Percentiles rank a stretch among this genome's conserved stretches.
Conservation (phyloP, 2,329 filamentous ascomycete genomes). For the Penicillium sp. region DNA sequence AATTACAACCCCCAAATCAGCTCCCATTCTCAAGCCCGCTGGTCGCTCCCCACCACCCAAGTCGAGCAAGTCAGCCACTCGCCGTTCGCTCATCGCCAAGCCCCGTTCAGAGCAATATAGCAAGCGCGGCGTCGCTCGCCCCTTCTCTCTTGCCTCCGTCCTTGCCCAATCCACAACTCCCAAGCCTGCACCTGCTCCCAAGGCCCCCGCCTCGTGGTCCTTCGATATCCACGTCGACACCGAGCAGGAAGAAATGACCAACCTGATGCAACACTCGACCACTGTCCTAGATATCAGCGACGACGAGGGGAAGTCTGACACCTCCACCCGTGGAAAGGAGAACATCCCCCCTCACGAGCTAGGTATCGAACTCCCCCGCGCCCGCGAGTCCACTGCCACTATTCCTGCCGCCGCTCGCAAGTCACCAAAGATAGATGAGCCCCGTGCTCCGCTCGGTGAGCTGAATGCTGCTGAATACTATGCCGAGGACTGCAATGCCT, state of each 20-base stretch:
- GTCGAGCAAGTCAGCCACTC: conserved; percentile 66
- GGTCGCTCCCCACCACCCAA: conserved; percentile 77
- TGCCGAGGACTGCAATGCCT: conserved; percentile 63
- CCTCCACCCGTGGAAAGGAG: conserved; percentile 76
- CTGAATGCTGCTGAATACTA: conserved; percentile 69
- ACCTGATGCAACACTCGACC: conserved; percentile 87
- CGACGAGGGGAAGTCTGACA: conserved; percentile 65
- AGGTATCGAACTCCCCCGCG: conserved; percentile 61
- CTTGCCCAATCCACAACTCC: conserved; percentile 56
- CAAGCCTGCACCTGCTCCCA: conserved; percentile 54
- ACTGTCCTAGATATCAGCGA: conserved; percentile 84
- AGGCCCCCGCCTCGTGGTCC: conserved; percentile 62
- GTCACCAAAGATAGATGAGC: conserved; percentile 63
- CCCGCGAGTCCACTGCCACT: conserved; percentile 20
- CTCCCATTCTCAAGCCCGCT: conserved; percentile 66
- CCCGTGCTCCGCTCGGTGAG: conserved; percentile 66
- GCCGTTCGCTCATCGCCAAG: conserved; percentile 64
- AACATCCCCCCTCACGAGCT: conserved; percentile 72
- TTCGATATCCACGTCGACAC: conserved; percentile 96
- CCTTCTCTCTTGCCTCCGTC: conserved; percentile 83
- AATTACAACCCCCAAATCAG: conserved; percentile 44
- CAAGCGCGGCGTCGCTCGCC: conserved; percentile 50
- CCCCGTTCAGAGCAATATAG: conserved; percentile 67
- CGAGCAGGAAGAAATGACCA: conserved; percentile 84
- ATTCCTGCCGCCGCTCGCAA: conserved; percentile 33